phyloP scores from a whole-genome alignment of 345 rosid species.

The Cardamine occulta region DNA sequence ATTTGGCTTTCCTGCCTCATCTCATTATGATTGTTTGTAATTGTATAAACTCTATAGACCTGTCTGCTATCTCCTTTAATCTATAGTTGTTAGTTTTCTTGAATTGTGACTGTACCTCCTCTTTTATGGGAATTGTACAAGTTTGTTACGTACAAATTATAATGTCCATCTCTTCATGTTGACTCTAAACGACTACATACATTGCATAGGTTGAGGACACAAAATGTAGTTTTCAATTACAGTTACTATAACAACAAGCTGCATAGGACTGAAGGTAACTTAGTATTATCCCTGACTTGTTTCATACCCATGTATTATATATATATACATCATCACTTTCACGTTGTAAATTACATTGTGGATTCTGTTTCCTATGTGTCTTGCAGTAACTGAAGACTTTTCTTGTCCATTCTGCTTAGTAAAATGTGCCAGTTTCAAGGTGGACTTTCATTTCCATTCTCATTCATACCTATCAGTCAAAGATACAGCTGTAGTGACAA shows the following conservation, averaged over 20 bases:
- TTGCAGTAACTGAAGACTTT: conserved; percentile 98
- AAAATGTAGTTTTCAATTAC: conserved; percentile 95
- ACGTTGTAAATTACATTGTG: background rate
- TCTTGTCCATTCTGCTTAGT: conserved; percentile 97
- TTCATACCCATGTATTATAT: conserved; percentile 1
- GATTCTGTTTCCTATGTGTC: conserved; percentile 29
- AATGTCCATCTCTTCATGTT: conserved; percentile 12
- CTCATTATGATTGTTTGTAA: conserved; percentile 13
- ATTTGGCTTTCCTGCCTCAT: conserved; percentile 28
- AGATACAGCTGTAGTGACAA: conserved; percentile 36
- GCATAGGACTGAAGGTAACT: conserved; percentile 90
- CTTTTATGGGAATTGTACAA: conserved; percentile 20
- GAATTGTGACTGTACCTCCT: conserved; percentile 1
- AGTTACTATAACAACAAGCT: conserved; percentile 85
- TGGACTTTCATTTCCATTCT: conserved; percentile 37
- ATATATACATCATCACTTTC: background rate
- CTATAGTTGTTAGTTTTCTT: conserved; percentile 17
- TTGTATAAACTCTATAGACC: conserved; percentile 3
- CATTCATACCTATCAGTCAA: conserved; percentile 31
- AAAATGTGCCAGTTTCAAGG: conserved; percentile 97
- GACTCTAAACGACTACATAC: conserved; percentile 37
- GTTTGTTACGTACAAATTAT: conserved; percentile 4
- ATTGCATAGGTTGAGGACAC: conserved; percentile 82
- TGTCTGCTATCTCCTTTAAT: conserved; percentile 16
- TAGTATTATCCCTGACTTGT: conserved; percentile 13